Percentiles rank a stretch among this genome's conserved stretches.
Conservation (phyloP, 2,329 filamentous ascomycete species). For the Penicillium italicum region DNA sequence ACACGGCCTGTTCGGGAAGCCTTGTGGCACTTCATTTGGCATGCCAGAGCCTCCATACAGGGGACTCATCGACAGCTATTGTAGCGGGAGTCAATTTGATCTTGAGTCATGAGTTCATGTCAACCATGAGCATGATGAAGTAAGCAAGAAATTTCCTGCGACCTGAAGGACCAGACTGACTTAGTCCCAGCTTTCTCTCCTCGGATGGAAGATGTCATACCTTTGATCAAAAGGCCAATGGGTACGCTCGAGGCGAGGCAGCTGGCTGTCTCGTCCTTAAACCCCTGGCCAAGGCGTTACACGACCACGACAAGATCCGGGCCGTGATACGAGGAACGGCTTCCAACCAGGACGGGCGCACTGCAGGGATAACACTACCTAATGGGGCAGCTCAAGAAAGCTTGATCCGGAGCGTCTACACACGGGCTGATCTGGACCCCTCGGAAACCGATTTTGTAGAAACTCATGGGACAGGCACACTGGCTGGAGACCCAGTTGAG, state of each 20-base stretch:
- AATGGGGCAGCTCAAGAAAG: conserved; percentile 32
- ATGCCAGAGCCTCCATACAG: conserved; percentile 25
- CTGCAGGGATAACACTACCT: conserved; percentile 45
- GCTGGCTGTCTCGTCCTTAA: conserved; percentile 44
- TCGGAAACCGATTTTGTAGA: conserved; percentile 24
- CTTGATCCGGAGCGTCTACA: conserved; percentile 31
- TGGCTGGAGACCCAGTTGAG: conserved; percentile 31
- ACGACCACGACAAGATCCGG: conserved; percentile 43
- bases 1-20: conserved; percentile 36
- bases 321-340: conserved; percentile 43
- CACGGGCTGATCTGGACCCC: conserved; percentile 21
- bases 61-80: conserved; percentile 23
- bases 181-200: conserved; percentile 22
- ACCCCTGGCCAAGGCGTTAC: conserved; percentile 40
- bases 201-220: conserved; percentile 29
- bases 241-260: conserved; percentile 49
- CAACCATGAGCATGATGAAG: conserved; percentile 24
- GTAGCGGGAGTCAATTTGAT: conserved; percentile 28
- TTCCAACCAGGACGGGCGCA: conserved; percentile 46
- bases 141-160: neutral
- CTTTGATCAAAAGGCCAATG: conserved; percentile 43
- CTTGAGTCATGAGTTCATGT: conserved; percentile 29
- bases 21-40: conserved; percentile 35
- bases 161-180: neutral
- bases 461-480: conserved; percentile 31